phyloP scores from a whole-genome alignment of 2,329 filamentous ascomycete genomes.

The Pezicula radicicola region DNA sequence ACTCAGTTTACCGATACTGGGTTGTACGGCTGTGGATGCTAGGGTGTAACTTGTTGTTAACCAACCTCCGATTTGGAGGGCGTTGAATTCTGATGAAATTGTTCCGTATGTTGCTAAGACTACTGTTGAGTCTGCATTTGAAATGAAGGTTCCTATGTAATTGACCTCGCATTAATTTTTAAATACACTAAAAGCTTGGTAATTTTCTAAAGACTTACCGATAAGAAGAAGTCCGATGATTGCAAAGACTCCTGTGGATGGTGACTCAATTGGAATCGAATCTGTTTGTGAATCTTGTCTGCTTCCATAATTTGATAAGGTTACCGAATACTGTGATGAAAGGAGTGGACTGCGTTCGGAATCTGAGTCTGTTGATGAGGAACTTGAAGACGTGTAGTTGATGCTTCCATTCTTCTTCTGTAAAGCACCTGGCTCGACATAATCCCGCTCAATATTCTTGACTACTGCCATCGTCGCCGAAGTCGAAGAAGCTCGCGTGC shows the following conservation, averaged over 20 bases:
- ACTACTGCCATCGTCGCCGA: no score
- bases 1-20: slow-evolving; percentile 52
- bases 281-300: no score
- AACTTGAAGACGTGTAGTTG: no score
- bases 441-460: no score
- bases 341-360: no score
- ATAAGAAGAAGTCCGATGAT: slow-evolving; percentile 20
- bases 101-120: slow-evolving; percentile 63
- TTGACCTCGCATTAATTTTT: neutral
- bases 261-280: neutral
- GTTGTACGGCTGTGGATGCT: slow-evolving; percentile 48
- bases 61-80: slow-evolving; percentile 55
- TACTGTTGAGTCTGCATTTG: slow-evolving; percentile 61
- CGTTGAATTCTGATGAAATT: slow-evolving; percentile 59
- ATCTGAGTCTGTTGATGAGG: no score
- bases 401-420: no score
- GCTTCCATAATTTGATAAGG: no score
- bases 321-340: no score
- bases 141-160: slow-evolving; percentile 56
- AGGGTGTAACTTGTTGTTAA: slow-evolving; percentile 50
- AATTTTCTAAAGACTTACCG: slow-evolving; percentile 5
- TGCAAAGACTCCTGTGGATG: slow-evolving; percentile 5
- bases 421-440: no score
- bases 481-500: no score
- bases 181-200: neutral